Percentiles rank a stretch among this genome's conserved stretches.
Evolutionary conservation across 176 grass and related monocot genomes (phyloP).

Genomic region (Elaeis guineensis): DNA sequence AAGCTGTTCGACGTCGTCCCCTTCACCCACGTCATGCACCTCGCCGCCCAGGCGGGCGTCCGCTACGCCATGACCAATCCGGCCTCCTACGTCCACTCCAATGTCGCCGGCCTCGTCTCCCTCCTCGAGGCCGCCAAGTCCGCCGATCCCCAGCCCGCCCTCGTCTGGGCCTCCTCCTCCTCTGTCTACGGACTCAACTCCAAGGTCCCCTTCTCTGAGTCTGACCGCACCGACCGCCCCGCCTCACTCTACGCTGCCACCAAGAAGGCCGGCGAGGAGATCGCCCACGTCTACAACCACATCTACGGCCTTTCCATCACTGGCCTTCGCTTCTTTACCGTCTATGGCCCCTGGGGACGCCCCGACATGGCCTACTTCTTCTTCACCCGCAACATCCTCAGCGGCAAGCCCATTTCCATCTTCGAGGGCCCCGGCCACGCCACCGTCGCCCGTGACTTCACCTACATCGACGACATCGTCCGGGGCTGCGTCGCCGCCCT

Average conservation of each 20-base stretch:
- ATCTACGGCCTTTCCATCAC: conserved; percentile 72
- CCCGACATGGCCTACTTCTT: conserved; percentile 78
- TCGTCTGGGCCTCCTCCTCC: conserved; percentile 71
- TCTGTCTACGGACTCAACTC: conserved; percentile 73
- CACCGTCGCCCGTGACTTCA: too few species aligned
- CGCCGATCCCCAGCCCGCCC: conserved; percentile 60
- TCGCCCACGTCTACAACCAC: conserved; percentile 77
- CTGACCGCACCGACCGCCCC: conserved; percentile 57
- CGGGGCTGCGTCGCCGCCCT: too few species aligned
- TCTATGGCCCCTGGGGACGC: conserved; percentile 57
- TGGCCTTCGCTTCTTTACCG: conserved; percentile 79
- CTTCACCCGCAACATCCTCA: conserved; percentile 63
- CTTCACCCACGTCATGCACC: too few species aligned
- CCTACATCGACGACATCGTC: too few species aligned
- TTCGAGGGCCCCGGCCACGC: too few species aligned
- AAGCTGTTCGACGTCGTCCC: too few species aligned
- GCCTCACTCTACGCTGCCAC: conserved; percentile 77
- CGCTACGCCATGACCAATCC: conserved; percentile 21
- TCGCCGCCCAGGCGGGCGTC: too few species aligned
- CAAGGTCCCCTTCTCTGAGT: conserved; percentile 52
- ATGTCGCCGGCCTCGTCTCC: conserved; percentile 52
- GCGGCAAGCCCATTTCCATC: conserved; percentile 46
- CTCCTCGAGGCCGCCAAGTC: conserved; percentile 58
- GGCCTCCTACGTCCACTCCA: conserved; percentile 57
- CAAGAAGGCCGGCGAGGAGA: conserved; percentile 82